Percentiles rank a stretch among this genome's conserved stretches.
phyloP scores from a whole-genome alignment of 345 rosid genomes.

The Capsella bursapastoris region DNA sequence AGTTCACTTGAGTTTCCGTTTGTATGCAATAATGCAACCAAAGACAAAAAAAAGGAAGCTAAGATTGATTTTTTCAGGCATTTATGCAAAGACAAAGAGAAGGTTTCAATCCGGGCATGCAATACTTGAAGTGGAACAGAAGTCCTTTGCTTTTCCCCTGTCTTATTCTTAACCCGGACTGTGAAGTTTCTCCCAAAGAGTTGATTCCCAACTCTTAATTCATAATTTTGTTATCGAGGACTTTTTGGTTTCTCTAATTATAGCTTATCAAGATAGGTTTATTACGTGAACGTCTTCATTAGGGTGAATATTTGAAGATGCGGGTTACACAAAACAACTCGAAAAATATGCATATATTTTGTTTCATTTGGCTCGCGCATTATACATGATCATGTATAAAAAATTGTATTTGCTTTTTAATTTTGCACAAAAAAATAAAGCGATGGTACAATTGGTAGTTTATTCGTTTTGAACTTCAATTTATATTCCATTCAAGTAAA shows the following conservation, averaged over 20 bases:
- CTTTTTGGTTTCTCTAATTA: neutral
- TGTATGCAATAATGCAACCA: neutral
- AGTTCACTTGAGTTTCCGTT: neutral
- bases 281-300: neutral
- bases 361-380: neutral
- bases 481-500: neutral
- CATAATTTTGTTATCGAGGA: neutral
- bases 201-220: neutral
- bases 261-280: neutral
- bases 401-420: neutral
- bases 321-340: too few relatives aligned
- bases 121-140: neutral
- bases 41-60: neutral
- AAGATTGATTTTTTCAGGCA: neutral
- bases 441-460: neutral
- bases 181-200: constrained; percentile 1
- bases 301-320: neutral
- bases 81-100: neutral
- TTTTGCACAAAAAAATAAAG: neutral
- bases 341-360: neutral
- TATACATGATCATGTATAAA: neutral
- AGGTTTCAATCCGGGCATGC: neutral
- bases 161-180: neutral
- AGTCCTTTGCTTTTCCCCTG: neutral
- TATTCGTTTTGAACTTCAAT: neutral